Base-by-base conservation (phyloP, 345 rosid species). In the Populus deltoides region DNA sequence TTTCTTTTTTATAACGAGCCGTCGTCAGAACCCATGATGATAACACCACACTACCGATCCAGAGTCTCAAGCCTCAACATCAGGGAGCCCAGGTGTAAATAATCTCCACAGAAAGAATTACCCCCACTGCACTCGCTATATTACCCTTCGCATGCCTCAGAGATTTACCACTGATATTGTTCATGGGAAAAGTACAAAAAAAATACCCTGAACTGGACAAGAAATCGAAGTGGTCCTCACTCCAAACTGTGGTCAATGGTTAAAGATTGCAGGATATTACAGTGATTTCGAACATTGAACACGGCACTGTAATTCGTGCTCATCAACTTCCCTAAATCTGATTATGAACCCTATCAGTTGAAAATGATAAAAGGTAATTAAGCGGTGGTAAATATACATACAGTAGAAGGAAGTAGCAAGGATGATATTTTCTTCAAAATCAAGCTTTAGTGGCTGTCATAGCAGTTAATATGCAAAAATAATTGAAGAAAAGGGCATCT, bases 141-240 rank as follows among this genome's bases (percentile, higher is more conserved):
- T 31, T 66, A 68, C 43, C n/a, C 25, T 38, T 36, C 16, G 4
- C 47, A 0, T 68, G 43, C 71, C n/a, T 2, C 10, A 8, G 59
- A 20, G 59, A 20, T 53, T 53, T 53, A 6, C 59, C 15, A n/a
- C 63, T 24, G 63, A 57, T 9, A 41, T 41, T 41, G 63, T 9
- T 57, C 63, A 8, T 25, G 63, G 11, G 63, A 5, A 31, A 33
- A 18, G 39, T 20, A 68, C 87, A 15, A 66, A 31, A 38, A 2
- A 53, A 67, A 59, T 2, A 59, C 84, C 80, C 38, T 31, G 9
- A 0, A 0, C 9, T 55, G 47, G 75, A 59, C 53, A 59, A 18
- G 59, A 8, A 71, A 84, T 79, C 83, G 74, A 79, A 78, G 81
- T 79, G 90, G 88, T 86, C 83, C 87, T 18, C 12, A 53, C 33